These are phyloP conservation scores for Boletus edulis DNA, from an alignment of 768 basidiomycete genomes.

Conservation along the genomic window DNA sequence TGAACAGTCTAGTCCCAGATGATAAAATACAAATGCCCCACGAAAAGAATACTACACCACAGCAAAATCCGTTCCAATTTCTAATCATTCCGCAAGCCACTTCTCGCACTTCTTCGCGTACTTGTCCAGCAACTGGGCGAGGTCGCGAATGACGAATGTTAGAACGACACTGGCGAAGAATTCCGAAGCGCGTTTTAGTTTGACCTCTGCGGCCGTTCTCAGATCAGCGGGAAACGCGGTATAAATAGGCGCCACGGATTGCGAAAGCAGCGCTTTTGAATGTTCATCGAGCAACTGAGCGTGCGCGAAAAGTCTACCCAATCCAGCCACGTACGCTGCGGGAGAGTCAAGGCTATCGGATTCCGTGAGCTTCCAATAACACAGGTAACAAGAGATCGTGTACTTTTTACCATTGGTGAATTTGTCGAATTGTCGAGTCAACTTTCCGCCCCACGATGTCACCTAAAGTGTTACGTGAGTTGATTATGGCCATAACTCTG, in stretches of 20 bases:
- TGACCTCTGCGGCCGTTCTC: constrained; percentile 63
- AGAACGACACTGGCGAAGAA: constrained; percentile 89
- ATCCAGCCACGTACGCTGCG: constrained; percentile 73
- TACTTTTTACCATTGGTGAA: constrained; percentile 90
- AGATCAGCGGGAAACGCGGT: constrained; percentile 64
- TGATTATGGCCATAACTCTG: neutral
- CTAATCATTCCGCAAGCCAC: constrained; percentile 76
- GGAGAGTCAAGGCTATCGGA: constrained; percentile 79
- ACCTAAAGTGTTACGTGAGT: constrained; percentile 34
- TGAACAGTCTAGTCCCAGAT: constrained; percentile 34
- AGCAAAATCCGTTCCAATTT: constrained; percentile 18
- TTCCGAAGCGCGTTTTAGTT: constrained; percentile 80
- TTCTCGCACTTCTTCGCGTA: constrained; percentile 93
- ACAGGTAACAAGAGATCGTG: constrained; percentile 25
- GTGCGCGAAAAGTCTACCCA: constrained; percentile 69
- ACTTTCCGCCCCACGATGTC: constrained; percentile 68
- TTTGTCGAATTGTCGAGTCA: constrained; percentile 76
- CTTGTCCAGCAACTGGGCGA: constrained; percentile 85
- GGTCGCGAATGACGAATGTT: constrained; percentile 85
- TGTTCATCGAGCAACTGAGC: constrained; percentile 87
- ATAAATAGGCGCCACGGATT: constrained; percentile 71
- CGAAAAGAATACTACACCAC: constrained; percentile 27
- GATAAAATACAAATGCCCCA: constrained; percentile 34
- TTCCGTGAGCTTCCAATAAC: constrained; percentile 11
- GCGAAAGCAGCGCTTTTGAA: constrained; percentile 65